Evolutionary conservation across 352 stramenopile species (phyloP), one percentile per base, ranked within the genome.

Genomic region (Globisporangium polare): DNA sequence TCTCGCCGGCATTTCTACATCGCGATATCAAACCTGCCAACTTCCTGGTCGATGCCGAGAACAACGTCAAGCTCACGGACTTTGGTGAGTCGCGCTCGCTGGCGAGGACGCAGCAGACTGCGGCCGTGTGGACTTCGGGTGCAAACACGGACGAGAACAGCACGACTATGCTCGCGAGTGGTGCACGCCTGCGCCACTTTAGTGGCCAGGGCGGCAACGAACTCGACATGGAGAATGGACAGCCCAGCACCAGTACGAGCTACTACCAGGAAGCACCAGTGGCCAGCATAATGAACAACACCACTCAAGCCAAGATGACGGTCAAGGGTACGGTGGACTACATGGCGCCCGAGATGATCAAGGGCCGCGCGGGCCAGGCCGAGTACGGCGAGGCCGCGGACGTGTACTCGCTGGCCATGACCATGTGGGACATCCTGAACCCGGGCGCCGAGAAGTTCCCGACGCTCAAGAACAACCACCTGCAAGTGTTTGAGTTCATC

Each of bases 21-120:
- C 80, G 83, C 5, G 83, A 92, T 60, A 89, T 94, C 60, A 91
- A 90, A 39, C 80, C 83, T 0, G 70, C 65, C 41, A 94, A 90
- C 66, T 92, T 92, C 54, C 68, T 92, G 1, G 72, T 94, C 13
- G 80, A 89, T 63, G 60, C 60, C 0, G 67, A 88, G n/a, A 24
- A 46, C n/a, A 62, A 62, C 27, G 57, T 62, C 27, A 62, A 62
- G 24, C 46, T 90, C 18, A 82, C 74, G 1, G 77, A 90, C 62
- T 89, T 90, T 65, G 78, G 81, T 3, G 77, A 80, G 15, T 50
- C 53, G 1, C 53, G 53, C 1, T 59, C 53, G n/a, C 24, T 59
- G 20, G 53, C 53, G 13, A 59, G 29, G 39, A 46, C 53, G n/a
- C 51, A 57, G 31, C 50, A 56, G 26, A 29, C 26, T 10, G 73